These are phyloP conservation scores for Oryza meridionalis DNA, from an alignment of 176 grass and related monocot genomes.

Conservation along the genomic window DNA sequence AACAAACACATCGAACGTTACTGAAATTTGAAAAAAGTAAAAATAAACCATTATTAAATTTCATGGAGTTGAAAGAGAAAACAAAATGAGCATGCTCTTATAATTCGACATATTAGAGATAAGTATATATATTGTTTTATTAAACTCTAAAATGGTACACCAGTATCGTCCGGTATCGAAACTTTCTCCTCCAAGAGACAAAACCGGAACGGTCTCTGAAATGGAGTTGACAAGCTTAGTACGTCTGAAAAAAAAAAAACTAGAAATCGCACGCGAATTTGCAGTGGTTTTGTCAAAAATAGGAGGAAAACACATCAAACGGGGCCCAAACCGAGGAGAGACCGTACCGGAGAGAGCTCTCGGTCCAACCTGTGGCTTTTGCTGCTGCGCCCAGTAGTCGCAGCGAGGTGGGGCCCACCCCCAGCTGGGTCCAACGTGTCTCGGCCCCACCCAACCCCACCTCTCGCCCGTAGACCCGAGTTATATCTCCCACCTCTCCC, in stretches of 20 bases:
- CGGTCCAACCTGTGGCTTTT: neutral
- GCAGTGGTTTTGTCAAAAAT: neutral
- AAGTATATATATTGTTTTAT: too few species aligned
- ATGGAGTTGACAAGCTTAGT: neutral
- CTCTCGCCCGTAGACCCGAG: neutral
- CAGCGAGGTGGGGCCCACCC: slow-evolving; percentile 10
- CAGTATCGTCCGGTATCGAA: too few species aligned
- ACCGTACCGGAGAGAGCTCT: neutral
- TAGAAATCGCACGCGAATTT: neutral
- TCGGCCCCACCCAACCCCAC: neutral
- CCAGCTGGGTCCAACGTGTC: slow-evolving; percentile 46
- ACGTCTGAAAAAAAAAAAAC: neutral
- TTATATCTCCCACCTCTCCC: slow-evolving; percentile 39
- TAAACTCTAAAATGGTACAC: too few species aligned
- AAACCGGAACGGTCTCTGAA: too few species aligned
- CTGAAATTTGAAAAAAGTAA: too few species aligned
- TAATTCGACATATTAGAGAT: too few species aligned
- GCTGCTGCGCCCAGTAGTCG: neutral
- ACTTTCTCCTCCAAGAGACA: neutral
- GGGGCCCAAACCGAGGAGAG: neutral
- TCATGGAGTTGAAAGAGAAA: too few species aligned
- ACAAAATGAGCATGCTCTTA: too few species aligned
- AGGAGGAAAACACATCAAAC: neutral
- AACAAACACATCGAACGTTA: too few species aligned
- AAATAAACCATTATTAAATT: too few species aligned